Conservation (phyloP, 768 basidiomycete species). For the Serendipita indica region DNA sequence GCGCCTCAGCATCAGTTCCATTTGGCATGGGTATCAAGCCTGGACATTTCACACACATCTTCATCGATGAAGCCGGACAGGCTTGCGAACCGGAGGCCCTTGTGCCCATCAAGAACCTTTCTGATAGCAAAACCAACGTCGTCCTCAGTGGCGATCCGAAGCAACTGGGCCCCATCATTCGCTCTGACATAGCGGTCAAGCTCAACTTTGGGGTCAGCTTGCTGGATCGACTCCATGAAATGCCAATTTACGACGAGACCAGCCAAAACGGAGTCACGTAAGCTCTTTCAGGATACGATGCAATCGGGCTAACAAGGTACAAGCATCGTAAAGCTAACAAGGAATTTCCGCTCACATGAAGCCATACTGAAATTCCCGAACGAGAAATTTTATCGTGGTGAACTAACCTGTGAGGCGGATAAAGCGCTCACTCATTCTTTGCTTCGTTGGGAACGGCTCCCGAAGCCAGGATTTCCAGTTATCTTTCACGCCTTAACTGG, state of each 20-base stretch:
- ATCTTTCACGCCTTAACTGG: conserved; percentile 26
- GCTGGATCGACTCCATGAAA: conserved; percentile 24
- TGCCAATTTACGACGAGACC: conserved; percentile 20
- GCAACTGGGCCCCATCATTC: conserved; percentile 28
- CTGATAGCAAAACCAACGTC: conserved; percentile 23
- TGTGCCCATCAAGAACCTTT: conserved; percentile 26
- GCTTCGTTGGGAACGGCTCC: conserved; percentile 20
- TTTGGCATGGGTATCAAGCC: conserved; percentile 32
- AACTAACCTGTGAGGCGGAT: conserved; percentile 22
- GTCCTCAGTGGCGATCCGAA: conserved; percentile 27
- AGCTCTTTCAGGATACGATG: too few species aligned
- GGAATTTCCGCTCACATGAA: conserved; percentile 44
- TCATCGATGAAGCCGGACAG: conserved; percentile 53
- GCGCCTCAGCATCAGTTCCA: conserved; percentile 36
- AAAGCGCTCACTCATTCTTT: conserved; percentile 18
- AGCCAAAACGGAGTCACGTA: conserved; percentile 22
- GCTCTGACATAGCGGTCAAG: conserved; percentile 19
- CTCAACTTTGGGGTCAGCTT: conserved; percentile 24
- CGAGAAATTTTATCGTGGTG: conserved; percentile 26
- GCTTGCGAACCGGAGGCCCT: conserved; percentile 45
- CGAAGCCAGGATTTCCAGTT: conserved; percentile 19
- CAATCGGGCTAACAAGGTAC: too few species aligned
- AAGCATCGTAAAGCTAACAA: conserved; percentile 46
- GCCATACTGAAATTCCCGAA: conserved; percentile 44
- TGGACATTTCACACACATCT: conserved; percentile 46